These are phyloP conservation scores for Paecilomyces fulvus DNA, from an alignment of 2,329 filamentous ascomycete species.

Conservation along the genomic window DNA sequence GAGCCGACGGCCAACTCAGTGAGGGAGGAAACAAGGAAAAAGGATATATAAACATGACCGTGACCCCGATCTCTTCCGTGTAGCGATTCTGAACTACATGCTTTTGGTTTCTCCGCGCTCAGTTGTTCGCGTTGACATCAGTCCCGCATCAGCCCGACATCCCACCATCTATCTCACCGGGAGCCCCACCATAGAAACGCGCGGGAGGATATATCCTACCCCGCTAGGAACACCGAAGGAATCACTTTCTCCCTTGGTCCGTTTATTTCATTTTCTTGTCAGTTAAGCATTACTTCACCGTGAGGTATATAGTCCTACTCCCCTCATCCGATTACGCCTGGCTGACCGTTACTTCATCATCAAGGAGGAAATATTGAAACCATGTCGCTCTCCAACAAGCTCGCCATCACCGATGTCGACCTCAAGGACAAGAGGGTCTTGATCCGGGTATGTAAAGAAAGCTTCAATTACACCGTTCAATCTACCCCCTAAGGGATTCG, in stretches of 20 bases:
- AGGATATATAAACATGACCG: constrained; percentile 3
- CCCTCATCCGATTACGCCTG: not conserved
- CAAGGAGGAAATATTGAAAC: not conserved
- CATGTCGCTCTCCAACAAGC: constrained; percentile 99
- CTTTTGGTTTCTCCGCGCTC: constrained; percentile 5
- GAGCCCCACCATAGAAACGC: constrained; percentile 10
- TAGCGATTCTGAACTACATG: not conserved
- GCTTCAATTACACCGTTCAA: constrained; percentile 9
- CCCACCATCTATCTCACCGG: constrained; percentile 21
- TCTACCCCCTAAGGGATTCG: not conserved
- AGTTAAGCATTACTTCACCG: not conserved
- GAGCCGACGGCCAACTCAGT: not conserved
- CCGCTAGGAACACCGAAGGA: not conserved
- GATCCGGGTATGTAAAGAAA: constrained; percentile 65
- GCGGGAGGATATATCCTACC: not conserved
- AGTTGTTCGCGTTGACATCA: constrained; percentile 25
- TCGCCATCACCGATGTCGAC: constrained; percentile 92
- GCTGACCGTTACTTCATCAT: not conserved
- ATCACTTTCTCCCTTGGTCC: not conserved
- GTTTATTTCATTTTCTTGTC: not conserved
- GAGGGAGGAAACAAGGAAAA: not conserved
- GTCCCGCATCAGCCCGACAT: constrained; percentile 33
- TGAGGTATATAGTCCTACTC: not conserved
- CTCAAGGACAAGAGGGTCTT: constrained; percentile 97
- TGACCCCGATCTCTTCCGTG: constrained; percentile 22